Base-by-base conservation (phyloP, 805 yeast species). In the Ascoidea rubescens region DNA sequence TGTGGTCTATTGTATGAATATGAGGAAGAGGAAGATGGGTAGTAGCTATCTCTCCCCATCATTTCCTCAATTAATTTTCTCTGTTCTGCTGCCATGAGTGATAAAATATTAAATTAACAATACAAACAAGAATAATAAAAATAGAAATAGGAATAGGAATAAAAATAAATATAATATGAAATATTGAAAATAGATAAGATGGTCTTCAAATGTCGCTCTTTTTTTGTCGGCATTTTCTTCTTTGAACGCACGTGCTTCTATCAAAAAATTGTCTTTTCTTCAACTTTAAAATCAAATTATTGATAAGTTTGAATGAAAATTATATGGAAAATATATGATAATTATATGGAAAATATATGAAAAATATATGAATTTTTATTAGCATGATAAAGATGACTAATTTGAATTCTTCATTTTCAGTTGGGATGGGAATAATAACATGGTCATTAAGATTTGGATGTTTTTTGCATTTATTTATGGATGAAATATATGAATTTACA, bases 401-500 rank as follows among this genome's bases (percentile, higher is more conserved):
- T 21, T 21, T 21, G 28, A 21, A 21, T 21, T 21, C 28, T 21
- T 21, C 28, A 2, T 21, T 21, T 3, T 21, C 28, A 21, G 28
- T 21, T 21, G 28, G 28, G 28, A 21, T 21, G 28, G 28, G 28
- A 21, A 21, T 21, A 21, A 21, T 21, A 21, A 21, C 28, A 21
- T 21, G 28, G 28, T 37, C 14, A 37, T 37, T 37, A 37, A 37
- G 43, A 37, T 10, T 37, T 37, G 43, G 43, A 37, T 37, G 43
- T 37, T 37, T 37, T 10, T 37, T 66, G 12, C 97, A 90, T 65
- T 69, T 89, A 8, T 62, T 82, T 6, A 85, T 79, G 56, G 79
- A 79, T 45, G 76, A 81, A 61, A 66, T 83, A 16, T 83, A 79
- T 61, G 95, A 87, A 61, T 79, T 83, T 63, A 77, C 89, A 5